Base-by-base conservation (phyloP, 257 asterid species). In the Eustoma russellianum region DNA sequence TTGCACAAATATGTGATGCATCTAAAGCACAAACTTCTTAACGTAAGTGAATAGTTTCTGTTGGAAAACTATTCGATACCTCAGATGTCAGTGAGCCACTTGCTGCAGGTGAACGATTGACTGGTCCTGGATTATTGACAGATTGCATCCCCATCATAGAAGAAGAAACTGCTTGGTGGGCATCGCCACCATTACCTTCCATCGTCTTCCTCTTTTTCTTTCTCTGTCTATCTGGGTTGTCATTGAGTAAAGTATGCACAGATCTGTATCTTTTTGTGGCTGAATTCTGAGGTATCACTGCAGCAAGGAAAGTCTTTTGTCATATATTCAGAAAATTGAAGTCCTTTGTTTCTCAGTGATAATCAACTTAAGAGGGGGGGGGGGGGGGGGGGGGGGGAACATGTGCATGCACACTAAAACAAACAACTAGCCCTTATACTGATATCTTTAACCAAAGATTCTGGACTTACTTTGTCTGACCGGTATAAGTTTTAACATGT, bases 341-440 rank as follows among this genome's bases (percentile, higher is more conserved):
- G 24, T 13, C 6, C 12, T 17, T 13, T 41, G 45, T 12, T 59
- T 15, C n/a, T n/a, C n/a, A n/a, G n/a, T n/a, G n/a, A n/a, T n/a
- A n/a, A n/a, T n/a, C n/a, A n/a, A n/a, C n/a, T n/a, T n/a, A n/a
- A n/a, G n/a, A n/a, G n/a, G n/a, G n/a, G n/a, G n/a, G n/a, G n/a
- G n/a, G n/a, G n/a, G n/a, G n/a, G n/a, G n/a, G n/a, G n/a, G n/a
- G n/a, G n/a, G n/a, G n/a, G n/a, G 45, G 46, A 41, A n/a, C 5
- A 48, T 17, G 44, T 30, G 47, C 49, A 49, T 17, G 52, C 11
- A 40, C 51, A 54, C 14, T n/a, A n/a, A 59, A 52, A 41, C 38
- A 43, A 33, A 55, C 43, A 47, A 46, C 12, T 48, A 74, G 74
- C 74, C 46, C 67, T 65, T 34, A 48, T 55, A 49, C 58, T 11